Base-by-base conservation (phyloP, 176 grass and related monocot species). In the Ananas comosus region DNA sequence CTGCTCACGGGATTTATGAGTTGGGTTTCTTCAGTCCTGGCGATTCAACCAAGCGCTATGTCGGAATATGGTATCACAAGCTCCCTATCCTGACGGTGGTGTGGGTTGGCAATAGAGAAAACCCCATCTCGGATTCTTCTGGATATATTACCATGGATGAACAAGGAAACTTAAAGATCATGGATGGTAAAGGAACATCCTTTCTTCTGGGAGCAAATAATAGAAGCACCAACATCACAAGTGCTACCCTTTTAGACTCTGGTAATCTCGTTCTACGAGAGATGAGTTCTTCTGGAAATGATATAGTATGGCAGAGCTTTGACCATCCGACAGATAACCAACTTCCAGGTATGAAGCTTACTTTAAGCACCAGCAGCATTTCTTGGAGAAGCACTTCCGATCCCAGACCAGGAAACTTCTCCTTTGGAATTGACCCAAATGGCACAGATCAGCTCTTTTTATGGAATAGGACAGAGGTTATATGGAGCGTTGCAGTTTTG, bases 301-400 rank as follows among this genome's bases (percentile, higher is more conserved):
- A 16, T 48, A 0, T 0, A 42, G 18, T 80, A n/a, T 73, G 78
- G 78, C 70, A 80, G 12, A 80, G 78, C 48, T 80, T 80, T 12
- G 61, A 80, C 52, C 65, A 80, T 53, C 78, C 78, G 5, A 80
- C 78, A 18, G 47, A 73, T 58, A 80, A 69, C 3, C 49, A 24
- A 16, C 70, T 80, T 66, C 61, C 22, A 2, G 69, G 70, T 12
- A 80, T 80, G 78, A 73, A 25, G 63, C 59, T 80, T n/a, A 61
- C 59, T 19, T 6, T 76, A 16, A 14, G 10, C n/a, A 28, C 51
- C 27, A 28, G 61, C 12, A 10, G 66, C 48, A 82, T 72, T 51
- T 63, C 79, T 47, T 82, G 79, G 79, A 70, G 33, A 57, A 70
- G 72, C 68, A 23, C 4, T 11, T 50, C 27, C 19, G 54, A 82